phyloP scores from a whole-genome alignment of 768 basidiomycete species.

The Trametes cinnabarina region DNA sequence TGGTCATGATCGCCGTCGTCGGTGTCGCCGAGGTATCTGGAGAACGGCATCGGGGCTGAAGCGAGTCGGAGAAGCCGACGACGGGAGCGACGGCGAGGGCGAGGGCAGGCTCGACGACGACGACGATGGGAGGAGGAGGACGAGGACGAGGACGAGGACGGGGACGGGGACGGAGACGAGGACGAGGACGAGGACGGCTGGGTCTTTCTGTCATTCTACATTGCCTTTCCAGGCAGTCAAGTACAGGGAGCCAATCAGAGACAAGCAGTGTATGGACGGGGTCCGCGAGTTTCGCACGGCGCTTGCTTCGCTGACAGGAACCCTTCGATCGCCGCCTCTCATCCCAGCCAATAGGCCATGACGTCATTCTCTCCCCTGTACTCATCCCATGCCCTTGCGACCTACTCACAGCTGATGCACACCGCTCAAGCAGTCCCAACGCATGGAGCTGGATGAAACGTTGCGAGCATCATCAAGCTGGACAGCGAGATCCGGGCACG shows the following conservation, averaged over 20 bases:
- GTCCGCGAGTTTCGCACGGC: conserved; percentile 12
- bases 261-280: not conserved
- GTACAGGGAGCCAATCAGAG: not conserved
- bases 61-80: not conserved
- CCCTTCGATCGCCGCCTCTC: not conserved
- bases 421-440: too few relatives aligned
- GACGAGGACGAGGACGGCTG: not conserved
- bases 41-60: conserved; percentile 28
- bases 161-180: not conserved
- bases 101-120: not conserved
- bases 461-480: too few relatives aligned
- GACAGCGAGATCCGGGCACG: too few relatives aligned
- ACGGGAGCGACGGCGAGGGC: not conserved
- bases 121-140: not conserved
- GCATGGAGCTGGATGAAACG: too few relatives aligned
- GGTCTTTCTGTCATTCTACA: conserved; percentile 10
- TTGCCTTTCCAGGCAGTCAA: not conserved
- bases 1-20: conserved; percentile 6
- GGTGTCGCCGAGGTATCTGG: conserved; percentile 23
- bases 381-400: too few relatives aligned
- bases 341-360: not conserved
- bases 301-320: not conserved
- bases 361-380: too few relatives aligned
- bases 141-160: not conserved
- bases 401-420: too few relatives aligned